These are phyloP conservation scores for Aspergillus saccharolyticus DNA, from an alignment of 495 filamentous ascomycete species.

Conservation along the genomic window DNA sequence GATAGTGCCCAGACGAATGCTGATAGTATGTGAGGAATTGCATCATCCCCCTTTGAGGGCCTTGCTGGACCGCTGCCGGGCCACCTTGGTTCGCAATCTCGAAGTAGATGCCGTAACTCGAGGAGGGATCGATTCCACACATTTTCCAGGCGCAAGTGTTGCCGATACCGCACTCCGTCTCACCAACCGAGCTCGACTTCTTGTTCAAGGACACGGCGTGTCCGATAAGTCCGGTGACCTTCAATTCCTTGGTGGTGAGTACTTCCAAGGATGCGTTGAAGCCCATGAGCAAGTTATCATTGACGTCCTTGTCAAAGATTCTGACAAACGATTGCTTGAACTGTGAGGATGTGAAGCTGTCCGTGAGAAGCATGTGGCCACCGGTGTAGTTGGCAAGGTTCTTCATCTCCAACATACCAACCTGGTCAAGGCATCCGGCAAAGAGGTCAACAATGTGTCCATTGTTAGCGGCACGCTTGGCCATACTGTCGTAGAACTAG, in stretches of 20 bases:
- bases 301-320: slow-evolving; percentile 92
- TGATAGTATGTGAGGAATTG: slow-evolving; percentile 99
- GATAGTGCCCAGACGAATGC: slow-evolving; percentile 92
- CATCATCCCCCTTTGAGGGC: slow-evolving; percentile 89
- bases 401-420: slow-evolving; percentile 98
- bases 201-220: slow-evolving; percentile 96
- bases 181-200: slow-evolving; percentile 93
- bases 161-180: slow-evolving; percentile 97
- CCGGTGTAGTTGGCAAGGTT: slow-evolving; percentile 93
- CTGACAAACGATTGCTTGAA: slow-evolving; percentile 99
- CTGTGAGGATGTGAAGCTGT: slow-evolving; percentile 98
- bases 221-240: slow-evolving; percentile 96
- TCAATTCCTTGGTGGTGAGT: slow-evolving; percentile 94
- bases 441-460: slow-evolving; percentile 98
- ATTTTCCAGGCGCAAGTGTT: slow-evolving; percentile 99
- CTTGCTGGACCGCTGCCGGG: slow-evolving; percentile 77
- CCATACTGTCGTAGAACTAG: slow-evolving; percentile 93
- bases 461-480: slow-evolving; percentile 95
- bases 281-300: slow-evolving; percentile 94
- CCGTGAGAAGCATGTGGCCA: slow-evolving; percentile 96
- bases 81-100: slow-evolving; percentile 95
- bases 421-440: slow-evolving; percentile 96
- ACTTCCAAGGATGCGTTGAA: slow-evolving; percentile 98
- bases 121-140: slow-evolving; percentile 91
- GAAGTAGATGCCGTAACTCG: slow-evolving; percentile 95